Percentiles rank a stretch among this genome's conserved stretches.
phyloP scores from a whole-genome alignment of 441 rosid species.

The Breynia disticha region DNA sequence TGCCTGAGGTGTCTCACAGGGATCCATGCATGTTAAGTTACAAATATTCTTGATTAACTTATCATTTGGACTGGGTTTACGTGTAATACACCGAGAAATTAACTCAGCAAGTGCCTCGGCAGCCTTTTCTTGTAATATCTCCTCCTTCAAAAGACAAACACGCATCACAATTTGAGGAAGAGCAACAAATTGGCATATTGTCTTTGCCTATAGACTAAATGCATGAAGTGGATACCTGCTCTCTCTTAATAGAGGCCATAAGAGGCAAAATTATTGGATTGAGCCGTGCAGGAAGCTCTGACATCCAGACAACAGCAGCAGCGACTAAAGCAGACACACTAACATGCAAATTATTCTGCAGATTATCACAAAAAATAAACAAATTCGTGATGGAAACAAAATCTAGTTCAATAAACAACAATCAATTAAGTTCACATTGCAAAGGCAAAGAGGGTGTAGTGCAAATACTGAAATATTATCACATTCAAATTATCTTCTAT shows the following conservation, averaged over 20 bases:
- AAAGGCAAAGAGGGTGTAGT: too few species aligned
- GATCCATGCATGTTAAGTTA: slow-evolving; percentile 83
- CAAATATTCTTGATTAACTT: slow-evolving; percentile 93
- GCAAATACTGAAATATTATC: too few species aligned
- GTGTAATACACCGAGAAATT: slow-evolving; percentile 65
- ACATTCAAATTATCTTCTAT: too few species aligned
- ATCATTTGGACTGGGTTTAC: slow-evolving; percentile 97
- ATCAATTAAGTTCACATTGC: too few species aligned
- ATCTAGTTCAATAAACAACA: too few species aligned
- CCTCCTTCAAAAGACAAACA: slow-evolving; percentile 51
- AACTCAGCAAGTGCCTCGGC: slow-evolving; percentile 97
- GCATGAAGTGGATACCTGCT: slow-evolving; percentile 56
- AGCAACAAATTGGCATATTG: neutral
- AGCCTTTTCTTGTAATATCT: slow-evolving; percentile 76
- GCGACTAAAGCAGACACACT: slow-evolving; percentile 91
- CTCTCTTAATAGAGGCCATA: slow-evolving; percentile 96
- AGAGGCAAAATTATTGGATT: slow-evolving; percentile 95
- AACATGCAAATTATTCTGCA: slow-evolving; percentile 94
- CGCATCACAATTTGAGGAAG: slow-evolving; percentile 18
- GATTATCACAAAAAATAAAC: slow-evolving; percentile 5
- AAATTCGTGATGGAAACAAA: neutral
- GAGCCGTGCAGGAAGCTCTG: slow-evolving; percentile 86
- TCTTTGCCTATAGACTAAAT: neutral
- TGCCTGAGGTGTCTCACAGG: slow-evolving; percentile 96
- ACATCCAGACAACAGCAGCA: slow-evolving; percentile 99